Evolutionary conservation across 139 green algal genomes (phyloP).

Genomic region (Chlorella sorokiniana): DNA sequence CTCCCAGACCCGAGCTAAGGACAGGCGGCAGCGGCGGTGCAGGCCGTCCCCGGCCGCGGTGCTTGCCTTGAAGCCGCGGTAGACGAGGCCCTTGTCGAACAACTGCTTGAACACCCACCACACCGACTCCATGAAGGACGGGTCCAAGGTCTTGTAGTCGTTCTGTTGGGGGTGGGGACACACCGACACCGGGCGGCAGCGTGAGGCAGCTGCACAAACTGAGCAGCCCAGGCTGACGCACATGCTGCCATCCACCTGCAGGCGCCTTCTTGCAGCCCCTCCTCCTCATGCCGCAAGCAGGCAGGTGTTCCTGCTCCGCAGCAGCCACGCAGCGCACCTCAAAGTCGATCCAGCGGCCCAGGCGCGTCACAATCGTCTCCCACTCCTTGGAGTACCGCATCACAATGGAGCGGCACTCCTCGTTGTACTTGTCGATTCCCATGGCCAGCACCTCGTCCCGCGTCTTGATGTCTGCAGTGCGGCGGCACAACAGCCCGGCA

Average conservation of each 20-base stretch:
- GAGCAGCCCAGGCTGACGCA: no score
- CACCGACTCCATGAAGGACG: conserved; percentile 95
- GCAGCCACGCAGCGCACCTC: conserved; percentile 41
- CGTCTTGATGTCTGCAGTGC: conserved; percentile 80
- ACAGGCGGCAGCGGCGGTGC: not conserved
- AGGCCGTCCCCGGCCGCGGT: not conserved
- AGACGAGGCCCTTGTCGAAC: conserved; percentile 94
- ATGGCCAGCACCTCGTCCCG: conserved; percentile 89
- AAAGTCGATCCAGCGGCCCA: conserved; percentile 99
- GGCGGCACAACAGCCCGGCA: not conserved
- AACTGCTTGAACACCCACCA: conserved; percentile 99
- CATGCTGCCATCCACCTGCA: no score
- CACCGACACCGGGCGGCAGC: not conserved
- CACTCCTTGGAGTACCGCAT: conserved; percentile 98
- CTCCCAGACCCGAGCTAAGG: no score
- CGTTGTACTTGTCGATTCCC: conserved; percentile 99
- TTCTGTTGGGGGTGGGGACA: conserved; percentile 53
- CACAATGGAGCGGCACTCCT: conserved; percentile 98
- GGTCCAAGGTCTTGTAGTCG: conserved; percentile 99
- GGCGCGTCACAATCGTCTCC: conserved; percentile 89
- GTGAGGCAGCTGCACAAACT: no score
- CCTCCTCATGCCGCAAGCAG: no score
- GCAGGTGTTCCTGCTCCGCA: not conserved
- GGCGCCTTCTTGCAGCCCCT: no score
- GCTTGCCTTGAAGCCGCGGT: conserved; percentile 94